A percentile compares a stretch with the other conserved stretches of the same genome.
These are phyloP conservation scores for Theileria equi DNA, from an alignment of 169 alveolate genomes.

Conservation along the genomic window DNA sequence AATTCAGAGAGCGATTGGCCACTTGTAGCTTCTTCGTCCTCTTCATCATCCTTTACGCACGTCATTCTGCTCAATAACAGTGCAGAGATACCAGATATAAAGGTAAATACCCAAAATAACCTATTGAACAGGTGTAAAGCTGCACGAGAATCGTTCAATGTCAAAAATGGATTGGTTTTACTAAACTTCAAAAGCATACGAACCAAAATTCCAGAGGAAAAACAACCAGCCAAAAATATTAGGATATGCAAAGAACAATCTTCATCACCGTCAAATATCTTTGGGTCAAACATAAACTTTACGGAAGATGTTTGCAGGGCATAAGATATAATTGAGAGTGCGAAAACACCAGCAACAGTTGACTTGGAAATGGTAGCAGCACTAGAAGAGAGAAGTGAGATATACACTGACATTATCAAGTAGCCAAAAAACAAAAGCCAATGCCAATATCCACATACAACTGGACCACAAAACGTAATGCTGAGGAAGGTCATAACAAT, in stretches of 20 bases:
- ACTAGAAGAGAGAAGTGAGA: background rate
- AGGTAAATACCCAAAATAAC: background rate
- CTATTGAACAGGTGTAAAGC: conserved; percentile 6
- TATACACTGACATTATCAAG: conserved; percentile 5
- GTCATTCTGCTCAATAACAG: background rate
- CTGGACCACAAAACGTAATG: background rate
- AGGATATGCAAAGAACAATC: background rate
- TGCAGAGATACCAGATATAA: background rate
- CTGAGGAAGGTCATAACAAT: background rate
- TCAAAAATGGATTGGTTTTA: background rate
- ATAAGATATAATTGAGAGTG: conserved; percentile 7
- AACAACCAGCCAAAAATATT: conserved; percentile 3
- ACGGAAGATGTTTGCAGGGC: conserved; percentile 4
- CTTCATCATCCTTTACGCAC: background rate
- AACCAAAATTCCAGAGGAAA: background rate
- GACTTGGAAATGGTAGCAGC: background rate
- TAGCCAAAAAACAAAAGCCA: conserved; percentile 3
- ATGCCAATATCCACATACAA: background rate
- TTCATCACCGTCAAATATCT: background rate
- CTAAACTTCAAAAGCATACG: background rate
- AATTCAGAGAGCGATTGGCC: too few relatives aligned
- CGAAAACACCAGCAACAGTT: background rate
- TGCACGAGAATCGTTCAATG: background rate
- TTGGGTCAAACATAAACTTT: conserved; percentile 4
- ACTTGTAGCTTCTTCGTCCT: too few relatives aligned